These are phyloP conservation scores for Xylaria sp. DNA, from an alignment of 2,329 filamentous ascomycete species.

Conservation along the genomic window DNA sequence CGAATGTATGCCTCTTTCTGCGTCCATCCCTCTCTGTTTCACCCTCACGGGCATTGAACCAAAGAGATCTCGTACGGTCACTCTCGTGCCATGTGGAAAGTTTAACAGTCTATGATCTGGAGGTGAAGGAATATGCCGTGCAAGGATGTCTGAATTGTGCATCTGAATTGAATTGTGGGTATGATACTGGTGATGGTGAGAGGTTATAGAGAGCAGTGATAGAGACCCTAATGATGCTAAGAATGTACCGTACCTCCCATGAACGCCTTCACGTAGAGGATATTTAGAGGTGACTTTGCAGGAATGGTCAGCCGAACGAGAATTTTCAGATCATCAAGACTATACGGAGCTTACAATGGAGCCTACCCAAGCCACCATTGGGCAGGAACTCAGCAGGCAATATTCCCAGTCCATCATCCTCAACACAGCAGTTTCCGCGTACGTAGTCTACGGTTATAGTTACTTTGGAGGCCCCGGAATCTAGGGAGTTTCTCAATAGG, in stretches of 20 bases:
- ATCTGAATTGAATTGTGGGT: constrained; percentile 74
- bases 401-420: constrained; percentile 89
- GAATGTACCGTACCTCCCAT: constrained; percentile 80
- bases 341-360: constrained; percentile 69
- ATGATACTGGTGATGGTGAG: constrained; percentile 70
- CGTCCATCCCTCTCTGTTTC: constrained; percentile 74
- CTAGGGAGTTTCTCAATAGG: constrained; percentile 84
- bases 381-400: constrained; percentile 75
- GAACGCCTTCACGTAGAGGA: constrained; percentile 55
- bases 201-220: constrained; percentile 81
- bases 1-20: constrained; percentile 62
- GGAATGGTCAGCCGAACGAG: constrained; percentile 31
- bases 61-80: constrained; percentile 83
- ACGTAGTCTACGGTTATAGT: constrained; percentile 78
- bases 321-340: constrained; percentile 22
- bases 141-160: constrained; percentile 74
- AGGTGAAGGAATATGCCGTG: constrained; percentile 71
- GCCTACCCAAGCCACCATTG: constrained; percentile 76
- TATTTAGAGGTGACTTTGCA: constrained; percentile 81
- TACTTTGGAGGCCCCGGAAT: constrained; percentile 77
- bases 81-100: constrained; percentile 76
- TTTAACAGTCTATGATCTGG: constrained; percentile 66
- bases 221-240: constrained; percentile 80
- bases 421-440: constrained; percentile 80
- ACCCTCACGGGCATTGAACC: constrained; percentile 91